Evolutionary conservation across 2,329 filamentous ascomycete species (phyloP).

Genomic region (Pseudomassariella vexata): DNA sequence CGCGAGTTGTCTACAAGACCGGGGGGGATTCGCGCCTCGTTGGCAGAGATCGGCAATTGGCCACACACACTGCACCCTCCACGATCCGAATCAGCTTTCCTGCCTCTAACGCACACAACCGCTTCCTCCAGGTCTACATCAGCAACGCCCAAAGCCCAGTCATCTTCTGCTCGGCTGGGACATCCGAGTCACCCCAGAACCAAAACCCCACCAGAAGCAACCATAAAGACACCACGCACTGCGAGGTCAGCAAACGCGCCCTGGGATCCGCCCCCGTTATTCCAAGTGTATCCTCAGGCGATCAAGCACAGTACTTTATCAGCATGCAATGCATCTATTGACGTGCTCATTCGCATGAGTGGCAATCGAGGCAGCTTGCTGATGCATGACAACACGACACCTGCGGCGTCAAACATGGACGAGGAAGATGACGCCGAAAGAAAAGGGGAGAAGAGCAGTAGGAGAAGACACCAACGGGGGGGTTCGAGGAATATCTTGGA

Average conservation of each 20-base stretch:
- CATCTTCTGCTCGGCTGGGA: slow-evolving; percentile 7
- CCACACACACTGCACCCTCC: slow-evolving; percentile 29
- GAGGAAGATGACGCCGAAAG: slow-evolving; percentile 22
- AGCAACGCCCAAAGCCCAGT: slow-evolving; percentile 6
- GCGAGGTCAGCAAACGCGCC: too few relatives aligned
- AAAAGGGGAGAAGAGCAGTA: slow-evolving; percentile 37
- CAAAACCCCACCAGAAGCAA: slow-evolving; percentile 11
- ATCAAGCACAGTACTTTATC: slow-evolving; percentile 68
- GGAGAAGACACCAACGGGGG: slow-evolving; percentile 41
- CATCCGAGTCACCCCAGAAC: slow-evolving; percentile 9
- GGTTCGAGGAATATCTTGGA: slow-evolving; percentile 45
- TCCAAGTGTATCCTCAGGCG: slow-evolving; percentile 81
- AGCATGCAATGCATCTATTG: slow-evolving; percentile 61
- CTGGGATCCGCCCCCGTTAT: slow-evolving; percentile 71
- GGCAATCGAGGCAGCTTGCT: slow-evolving; percentile 40
- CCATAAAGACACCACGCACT: slow-evolving; percentile 7
- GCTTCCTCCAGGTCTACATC: slow-evolving; percentile 11
- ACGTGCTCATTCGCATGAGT: slow-evolving; percentile 60
- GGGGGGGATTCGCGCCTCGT: slow-evolving; percentile 37
- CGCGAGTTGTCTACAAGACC: slow-evolving; percentile 25
- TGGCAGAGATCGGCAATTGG: slow-evolving; percentile 40
- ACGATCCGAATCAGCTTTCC: slow-evolving; percentile 30
- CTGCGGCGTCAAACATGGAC: slow-evolving; percentile 16
- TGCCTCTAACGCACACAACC: too few relatives aligned
- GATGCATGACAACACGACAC: slow-evolving; percentile 25